phyloP scores from a whole-genome alignment of 225 moss, liverwort and hornwort species.

The Bryoerythrophyllum caledonicum region DNA sequence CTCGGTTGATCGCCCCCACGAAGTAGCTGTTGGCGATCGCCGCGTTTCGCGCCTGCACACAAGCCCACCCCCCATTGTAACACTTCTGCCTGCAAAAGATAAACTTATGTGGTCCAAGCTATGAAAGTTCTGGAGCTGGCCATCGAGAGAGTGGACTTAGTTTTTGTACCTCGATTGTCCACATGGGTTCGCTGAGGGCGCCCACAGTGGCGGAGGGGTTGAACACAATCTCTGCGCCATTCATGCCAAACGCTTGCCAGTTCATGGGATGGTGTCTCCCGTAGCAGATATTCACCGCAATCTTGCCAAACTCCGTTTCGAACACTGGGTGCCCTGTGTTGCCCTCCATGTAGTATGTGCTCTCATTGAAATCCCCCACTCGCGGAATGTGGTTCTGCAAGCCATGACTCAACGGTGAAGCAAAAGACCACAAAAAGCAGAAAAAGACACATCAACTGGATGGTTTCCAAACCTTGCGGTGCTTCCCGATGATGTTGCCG shows the following conservation, averaged over 20 bases:
- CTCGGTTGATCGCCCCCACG: constrained; percentile 91
- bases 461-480: constrained; percentile 67
- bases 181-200: constrained; percentile 98
- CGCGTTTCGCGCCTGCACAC: constrained; percentile 83
- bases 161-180: constrained; percentile 76
- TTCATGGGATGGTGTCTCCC: constrained; percentile 93
- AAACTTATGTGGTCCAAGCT: too few relatives aligned
- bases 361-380: constrained; percentile 97
- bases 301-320: constrained; percentile 91
- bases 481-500: constrained; percentile 95
- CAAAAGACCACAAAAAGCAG: background rate
- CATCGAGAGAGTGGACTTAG: background rate
- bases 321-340: constrained; percentile 97
- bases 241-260: constrained; percentile 96
- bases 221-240: constrained; percentile 93
- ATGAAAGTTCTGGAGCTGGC: background rate
- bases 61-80: background rate
- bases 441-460: background rate
- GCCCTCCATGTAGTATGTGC: constrained; percentile 97
- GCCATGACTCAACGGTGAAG: background rate
- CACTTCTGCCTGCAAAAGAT: background rate
- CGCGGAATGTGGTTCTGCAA: constrained; percentile 95
- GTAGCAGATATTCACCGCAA: constrained; percentile 91
- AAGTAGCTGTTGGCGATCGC: constrained; percentile 95
- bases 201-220: constrained; percentile 99